Base-by-base conservation (phyloP, 768 basidiomycete species). In the Gloeostereum incarnatum region DNA sequence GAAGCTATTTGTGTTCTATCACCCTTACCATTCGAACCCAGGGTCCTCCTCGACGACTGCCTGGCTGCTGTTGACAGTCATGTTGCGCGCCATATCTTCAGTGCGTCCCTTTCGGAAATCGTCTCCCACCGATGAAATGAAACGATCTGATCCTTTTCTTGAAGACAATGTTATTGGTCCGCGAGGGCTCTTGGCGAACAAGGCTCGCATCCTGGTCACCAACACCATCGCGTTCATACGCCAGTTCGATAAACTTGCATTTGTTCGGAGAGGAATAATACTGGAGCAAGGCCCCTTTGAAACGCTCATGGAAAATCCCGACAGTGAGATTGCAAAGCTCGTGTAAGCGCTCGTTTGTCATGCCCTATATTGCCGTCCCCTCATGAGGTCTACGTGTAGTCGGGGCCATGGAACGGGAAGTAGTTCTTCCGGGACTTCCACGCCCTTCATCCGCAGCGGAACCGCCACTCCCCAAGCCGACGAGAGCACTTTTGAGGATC, bases 141-240 rank as follows among this genome's bases (percentile, higher is more conserved):
- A 40, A 30, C n/a, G n/a, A n/a, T n/a, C n/a, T n/a, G n/a, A n/a
- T n/a, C n/a, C n/a, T 49, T 40, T 7, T 14, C 29, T 13, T 13
- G 19, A 43, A 84, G 89, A 91, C 48, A 69, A 86, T 35, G 85
- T 93, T 27, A 82, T 94, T 39, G 91, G 91, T 2, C 89, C 90
- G 2, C 64, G 76, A 43, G 91, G 91, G 38, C 49, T 94, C 1
- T 75, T 94, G 23, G 73, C 83, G 6, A 71, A 75, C 11, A 93
- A 93, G 57, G 89, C 89, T 7, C 69, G 91, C 21, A 70, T 93
- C 38, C 60, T 93, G 3, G 86, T 91, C 35, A 94, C 90, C 29
- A 92, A 94, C 56, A 80, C 78, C 41, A 76, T 93, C 37, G 72
- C 88, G n/a, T 92, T 86, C 51, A 65, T 92, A 25, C 70, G 71